phyloP scores from a whole-genome alignment of 345 rosid genomes.

The Aquilaria sinensis region DNA sequence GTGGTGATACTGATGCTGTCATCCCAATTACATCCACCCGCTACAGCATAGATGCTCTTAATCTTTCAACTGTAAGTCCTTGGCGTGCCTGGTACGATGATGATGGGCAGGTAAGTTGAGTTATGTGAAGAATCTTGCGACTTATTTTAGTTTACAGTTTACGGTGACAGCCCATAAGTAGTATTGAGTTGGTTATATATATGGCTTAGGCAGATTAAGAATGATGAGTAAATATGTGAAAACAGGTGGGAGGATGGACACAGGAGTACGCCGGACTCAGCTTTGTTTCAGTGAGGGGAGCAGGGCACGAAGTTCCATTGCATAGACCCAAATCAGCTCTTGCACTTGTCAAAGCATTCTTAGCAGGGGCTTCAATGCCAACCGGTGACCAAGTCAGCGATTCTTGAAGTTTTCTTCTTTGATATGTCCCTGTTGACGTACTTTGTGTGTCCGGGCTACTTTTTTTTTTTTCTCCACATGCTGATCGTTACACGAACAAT shows the following conservation, averaged over 20 bases:
- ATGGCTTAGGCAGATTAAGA: too few relatives aligned
- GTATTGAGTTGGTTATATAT: too few relatives aligned
- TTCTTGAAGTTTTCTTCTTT: slow-evolving; percentile 13
- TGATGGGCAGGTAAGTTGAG: slow-evolving; percentile 65
- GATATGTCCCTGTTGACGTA: too few relatives aligned
- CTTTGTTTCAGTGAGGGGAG: slow-evolving; percentile 83
- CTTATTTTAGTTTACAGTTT: too few relatives aligned
- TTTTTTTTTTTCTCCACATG: too few relatives aligned
- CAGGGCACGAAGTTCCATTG: slow-evolving; percentile 92
- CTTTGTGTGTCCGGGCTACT: too few relatives aligned
- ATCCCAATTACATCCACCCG: slow-evolving; percentile 91
- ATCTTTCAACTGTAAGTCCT: slow-evolving; percentile 54
- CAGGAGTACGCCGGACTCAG: slow-evolving; percentile 78
- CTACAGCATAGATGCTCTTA: slow-evolving; percentile 72
- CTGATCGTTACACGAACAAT: too few relatives aligned
- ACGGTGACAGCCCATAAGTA: too few relatives aligned
- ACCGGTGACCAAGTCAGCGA: slow-evolving; percentile 23
- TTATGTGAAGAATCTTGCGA: background rate
- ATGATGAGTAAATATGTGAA: background rate
- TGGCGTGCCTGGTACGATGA: slow-evolving; percentile 82
- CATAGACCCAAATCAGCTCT: slow-evolving; percentile 81
- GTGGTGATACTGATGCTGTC: slow-evolving; percentile 90
- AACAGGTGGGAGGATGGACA: slow-evolving; percentile 96
- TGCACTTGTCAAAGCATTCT: slow-evolving; percentile 62
- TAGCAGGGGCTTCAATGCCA: slow-evolving; percentile 60